Evolutionary conservation across 805 yeast genomes (phyloP), one percentile per base, ranked within the genome.

Genomic region (Ogataea naganishii): DNA sequence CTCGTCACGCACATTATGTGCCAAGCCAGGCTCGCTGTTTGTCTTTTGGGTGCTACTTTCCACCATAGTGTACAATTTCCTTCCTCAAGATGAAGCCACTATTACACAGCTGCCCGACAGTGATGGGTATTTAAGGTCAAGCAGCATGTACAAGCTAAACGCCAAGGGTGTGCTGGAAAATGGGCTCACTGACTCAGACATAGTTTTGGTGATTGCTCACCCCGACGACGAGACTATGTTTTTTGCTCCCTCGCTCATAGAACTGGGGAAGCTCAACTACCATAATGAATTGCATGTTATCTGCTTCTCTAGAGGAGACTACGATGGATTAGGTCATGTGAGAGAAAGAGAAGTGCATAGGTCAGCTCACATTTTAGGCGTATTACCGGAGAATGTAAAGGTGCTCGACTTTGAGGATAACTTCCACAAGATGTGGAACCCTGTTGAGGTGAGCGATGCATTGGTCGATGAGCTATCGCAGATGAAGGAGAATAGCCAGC

Each of bases 141-240:
- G n/a, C n/a, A n/a, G n/a, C n/a, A n/a, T 42, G 11, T 49, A 51
- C 30, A 24, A 32, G 2, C 29, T 52, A 13, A 54, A 53, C 32
- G 27, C 44, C 2, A 32, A 39, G 3, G 26, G 37, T 4, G 37
- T 54, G 9, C 18, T 38, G 4, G 10, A 27, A 1, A 31, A 41
- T 19, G 38, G 29, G 2, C 23, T 54, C 10, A 31, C 32, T 2
- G 37, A 49, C 23, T 28, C 51, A 4, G 51, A 53, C 25, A 35
- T 56, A 8, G 33, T 51, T 3, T 23, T 55, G 13, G 38, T 89
- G 9, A 77, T 86, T 23, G 96, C 95, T 1, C 99, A 92, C 54
- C 99, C 99, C 0, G 99, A 92, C 54, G 99, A 92, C 53, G 99
- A 92, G 56, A 88, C 85, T 30, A 92, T 92, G 98, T 92, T 92